A percentile compares a stretch with the other conserved stretches of the same genome.
Evolutionary conservation across 495 filamentous ascomycete genomes (phyloP).

Genomic region (Aspergillus homomorphus): DNA sequence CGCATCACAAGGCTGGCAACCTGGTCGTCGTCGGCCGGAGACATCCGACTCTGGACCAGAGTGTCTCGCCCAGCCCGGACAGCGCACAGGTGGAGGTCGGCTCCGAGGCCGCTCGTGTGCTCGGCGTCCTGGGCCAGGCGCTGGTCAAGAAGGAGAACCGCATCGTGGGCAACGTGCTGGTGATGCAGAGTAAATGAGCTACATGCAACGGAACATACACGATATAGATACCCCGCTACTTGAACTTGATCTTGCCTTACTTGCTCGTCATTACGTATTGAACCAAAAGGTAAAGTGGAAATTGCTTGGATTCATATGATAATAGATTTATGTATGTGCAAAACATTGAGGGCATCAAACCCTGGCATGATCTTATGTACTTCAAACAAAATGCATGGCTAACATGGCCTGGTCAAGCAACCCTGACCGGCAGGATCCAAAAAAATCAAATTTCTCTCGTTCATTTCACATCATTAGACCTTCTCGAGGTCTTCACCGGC

Average conservation of each 20-base stretch:
- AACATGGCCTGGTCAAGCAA: background rate
- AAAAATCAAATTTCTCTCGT: background rate
- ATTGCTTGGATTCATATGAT: background rate
- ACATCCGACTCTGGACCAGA: background rate
- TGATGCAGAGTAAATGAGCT: background rate
- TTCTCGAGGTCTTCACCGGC: conserved; percentile 54
- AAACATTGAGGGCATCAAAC: background rate
- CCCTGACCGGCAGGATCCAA: no score
- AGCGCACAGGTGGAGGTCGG: conserved; percentile 48
- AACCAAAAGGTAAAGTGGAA: background rate
- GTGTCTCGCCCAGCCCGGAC: conserved; percentile 29
- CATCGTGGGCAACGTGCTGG: background rate
- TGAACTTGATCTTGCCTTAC: background rate
- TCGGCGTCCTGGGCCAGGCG: background rate
- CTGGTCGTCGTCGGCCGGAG: background rate
- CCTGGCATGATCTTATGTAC: background rate
- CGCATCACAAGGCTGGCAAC: background rate
- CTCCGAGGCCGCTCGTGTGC: conserved; percentile 30
- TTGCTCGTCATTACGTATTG: background rate
- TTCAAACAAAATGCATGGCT: background rate
- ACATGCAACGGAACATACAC: no score
- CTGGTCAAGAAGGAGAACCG: background rate
- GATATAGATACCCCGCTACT: background rate
- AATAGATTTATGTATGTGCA: background rate
- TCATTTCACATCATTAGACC: conserved; percentile 1